phyloP scores from a whole-genome alignment of 805 yeast genomes.

The Huiozyma naganishii region DNA sequence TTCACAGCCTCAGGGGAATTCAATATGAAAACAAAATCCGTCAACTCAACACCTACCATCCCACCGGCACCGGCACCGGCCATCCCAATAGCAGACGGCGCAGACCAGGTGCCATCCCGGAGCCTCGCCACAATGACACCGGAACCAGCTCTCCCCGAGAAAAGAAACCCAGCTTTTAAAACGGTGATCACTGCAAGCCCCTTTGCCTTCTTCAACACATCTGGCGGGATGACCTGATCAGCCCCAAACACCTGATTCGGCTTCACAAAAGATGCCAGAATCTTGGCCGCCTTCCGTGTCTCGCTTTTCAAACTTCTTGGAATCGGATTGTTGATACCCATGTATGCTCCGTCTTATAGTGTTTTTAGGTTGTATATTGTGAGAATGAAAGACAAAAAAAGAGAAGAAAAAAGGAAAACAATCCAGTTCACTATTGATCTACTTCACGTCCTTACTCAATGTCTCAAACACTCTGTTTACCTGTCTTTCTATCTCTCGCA shows the following conservation, averaged over 20 bases:
- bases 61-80: slow-evolving; percentile 99
- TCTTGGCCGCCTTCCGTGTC: slow-evolving; percentile 87
- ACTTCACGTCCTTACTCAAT: too few species aligned
- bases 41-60: slow-evolving; percentile 89
- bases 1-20: slow-evolving; percentile 83
- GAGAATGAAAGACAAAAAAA: background rate
- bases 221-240: slow-evolving; percentile 82
- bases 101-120: slow-evolving; percentile 95
- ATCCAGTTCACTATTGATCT: too few species aligned
- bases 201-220: slow-evolving; percentile 75
- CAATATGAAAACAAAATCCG: slow-evolving; percentile 90
- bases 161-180: slow-evolving; percentile 91
- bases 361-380: background rate
- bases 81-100: slow-evolving; percentile 89
- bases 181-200: slow-evolving; percentile 90
- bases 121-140: slow-evolving; percentile 90
- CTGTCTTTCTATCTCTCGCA: too few species aligned
- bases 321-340: slow-evolving; percentile 89
- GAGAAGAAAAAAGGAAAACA: background rate
- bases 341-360: slow-evolving; percentile 13
- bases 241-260: slow-evolving; percentile 91
- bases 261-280: slow-evolving; percentile 79
- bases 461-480: too few species aligned
- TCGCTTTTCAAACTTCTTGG: slow-evolving; percentile 85
- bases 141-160: slow-evolving; percentile 95